A percentile compares a stretch with the other conserved stretches of the same genome.
These are phyloP conservation scores for Ophiostoma ulmi DNA, from an alignment of 2,329 filamentous ascomycete genomes.

Conservation along the genomic window DNA sequence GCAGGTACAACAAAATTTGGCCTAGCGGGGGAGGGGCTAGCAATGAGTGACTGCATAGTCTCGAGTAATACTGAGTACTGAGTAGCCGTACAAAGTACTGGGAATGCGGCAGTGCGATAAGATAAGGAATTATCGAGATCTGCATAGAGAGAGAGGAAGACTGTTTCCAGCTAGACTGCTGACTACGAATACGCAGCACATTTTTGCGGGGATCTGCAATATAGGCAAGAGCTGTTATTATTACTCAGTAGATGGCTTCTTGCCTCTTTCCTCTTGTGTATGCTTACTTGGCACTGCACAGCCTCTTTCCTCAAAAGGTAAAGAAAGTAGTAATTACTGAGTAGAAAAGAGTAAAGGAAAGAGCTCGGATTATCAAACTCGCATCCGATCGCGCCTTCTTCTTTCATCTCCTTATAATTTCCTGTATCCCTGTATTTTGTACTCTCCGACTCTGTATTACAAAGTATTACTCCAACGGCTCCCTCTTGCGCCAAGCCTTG, in stretches of 20 bases:
- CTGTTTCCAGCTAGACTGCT: not conserved
- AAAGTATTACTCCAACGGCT: constrained; percentile 2
- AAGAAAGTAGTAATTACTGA: not conserved
- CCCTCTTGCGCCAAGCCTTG: constrained; percentile 8
- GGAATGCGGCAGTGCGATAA: not conserved
- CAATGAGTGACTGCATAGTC: not conserved
- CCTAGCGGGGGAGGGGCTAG: constrained; percentile 14
- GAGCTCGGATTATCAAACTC: not conserved
- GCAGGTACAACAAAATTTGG: constrained; percentile 3
- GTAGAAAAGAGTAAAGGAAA: not conserved
- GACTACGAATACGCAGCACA: not conserved
- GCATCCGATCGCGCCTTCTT: constrained; percentile 10
- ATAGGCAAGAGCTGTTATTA: no score
- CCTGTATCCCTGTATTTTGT: not conserved
- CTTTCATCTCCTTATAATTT: not conserved
- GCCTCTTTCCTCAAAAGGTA: not conserved
- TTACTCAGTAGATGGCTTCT: no score
- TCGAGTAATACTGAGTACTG: not conserved
- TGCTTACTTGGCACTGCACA: not conserved
- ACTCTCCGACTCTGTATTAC: not conserved
- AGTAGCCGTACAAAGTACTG: not conserved
- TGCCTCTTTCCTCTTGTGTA: not conserved
- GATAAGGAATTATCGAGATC: not conserved
- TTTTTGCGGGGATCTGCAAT: constrained; percentile 1
- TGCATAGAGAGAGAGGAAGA: not conserved